Evolutionary conservation across 1,139 yeast genomes (phyloP).

Genomic region (Yamadazyma pseudoaaseri): DNA sequence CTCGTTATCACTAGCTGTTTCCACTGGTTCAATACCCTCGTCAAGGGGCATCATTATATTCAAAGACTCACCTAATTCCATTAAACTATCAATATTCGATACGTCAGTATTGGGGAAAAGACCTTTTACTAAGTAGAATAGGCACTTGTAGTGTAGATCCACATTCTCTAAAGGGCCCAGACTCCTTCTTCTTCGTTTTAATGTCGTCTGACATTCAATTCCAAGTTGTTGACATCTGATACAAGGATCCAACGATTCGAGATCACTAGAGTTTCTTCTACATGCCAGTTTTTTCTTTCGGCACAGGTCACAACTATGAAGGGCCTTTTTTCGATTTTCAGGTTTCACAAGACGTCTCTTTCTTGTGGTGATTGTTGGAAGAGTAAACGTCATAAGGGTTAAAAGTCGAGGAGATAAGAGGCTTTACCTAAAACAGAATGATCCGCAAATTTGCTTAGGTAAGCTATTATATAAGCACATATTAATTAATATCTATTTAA

Average conservation of each 20-base stretch:
- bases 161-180: constrained; percentile 36
- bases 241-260: constrained; percentile 8
- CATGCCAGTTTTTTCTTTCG: constrained; percentile 44
- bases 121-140: constrained; percentile 32
- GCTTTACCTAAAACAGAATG: background rate
- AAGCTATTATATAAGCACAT: background rate
- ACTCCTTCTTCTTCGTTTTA: constrained; percentile 5
- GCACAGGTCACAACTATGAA: constrained; percentile 46
- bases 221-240: constrained; percentile 3
- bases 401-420: background rate
- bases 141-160: constrained; percentile 38
- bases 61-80: constrained; percentile 30
- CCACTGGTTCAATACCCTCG: background rate
- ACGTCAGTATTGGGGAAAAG: constrained; percentile 41
- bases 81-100: constrained; percentile 32
- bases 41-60: constrained; percentile 35
- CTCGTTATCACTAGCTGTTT: background rate
- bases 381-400: constrained; percentile 1
- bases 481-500: no score
- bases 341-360: constrained; percentile 9
- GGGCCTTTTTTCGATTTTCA: constrained; percentile 20
- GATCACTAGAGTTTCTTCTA: constrained; percentile 17
- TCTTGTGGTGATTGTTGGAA: constrained; percentile 5
- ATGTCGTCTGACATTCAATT: constrained; percentile 7
- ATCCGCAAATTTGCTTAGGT: background rate